Evolutionary conservation across 2,329 filamentous ascomycete species (phyloP).

Genomic region (Cladophialophora carrionii): DNA sequence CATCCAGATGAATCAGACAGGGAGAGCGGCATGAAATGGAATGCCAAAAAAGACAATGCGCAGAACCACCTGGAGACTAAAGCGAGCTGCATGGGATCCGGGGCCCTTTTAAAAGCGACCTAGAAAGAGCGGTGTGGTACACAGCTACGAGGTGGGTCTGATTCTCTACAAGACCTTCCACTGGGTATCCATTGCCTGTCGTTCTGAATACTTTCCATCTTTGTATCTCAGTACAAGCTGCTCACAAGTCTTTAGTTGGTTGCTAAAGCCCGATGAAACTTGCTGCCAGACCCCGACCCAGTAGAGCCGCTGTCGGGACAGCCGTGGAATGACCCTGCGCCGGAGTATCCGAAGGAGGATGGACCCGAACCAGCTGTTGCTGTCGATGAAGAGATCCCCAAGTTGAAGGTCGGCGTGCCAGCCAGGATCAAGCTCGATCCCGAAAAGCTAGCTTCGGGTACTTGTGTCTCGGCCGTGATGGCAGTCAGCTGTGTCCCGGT

Average conservation of each 20-base stretch:
- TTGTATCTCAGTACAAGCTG: neutral
- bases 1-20: neutral
- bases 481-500: conserved; percentile 24
- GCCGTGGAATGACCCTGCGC: conserved; percentile 18
- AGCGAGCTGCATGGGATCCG: neutral
- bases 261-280: conserved; percentile 23
- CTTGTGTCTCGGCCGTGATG: conserved; percentile 9
- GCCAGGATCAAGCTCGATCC: conserved; percentile 24
- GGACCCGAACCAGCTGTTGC: conserved; percentile 10
- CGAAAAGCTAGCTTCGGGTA: conserved; percentile 15
- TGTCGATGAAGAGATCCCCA: conserved; percentile 19
- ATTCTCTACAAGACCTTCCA: neutral
- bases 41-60: neutral
- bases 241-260: neutral
- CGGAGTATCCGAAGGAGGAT: conserved; percentile 15
- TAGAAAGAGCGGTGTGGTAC: conserved; percentile 26
- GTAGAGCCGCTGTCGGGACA: conserved; percentile 23
- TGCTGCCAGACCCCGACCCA: conserved; percentile 29
- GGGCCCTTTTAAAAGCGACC: neutral
- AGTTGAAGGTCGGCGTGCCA: conserved; percentile 33
- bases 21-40: neutral
- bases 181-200: neutral
- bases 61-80: conserved; percentile 3
- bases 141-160: conserved; percentile 3
- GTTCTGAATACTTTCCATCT: neutral